A percentile compares a stretch with the other conserved stretches of the same genome.
phyloP scores from a whole-genome alignment of 495 filamentous ascomycete species.

The Xylaria telfairii region DNA sequence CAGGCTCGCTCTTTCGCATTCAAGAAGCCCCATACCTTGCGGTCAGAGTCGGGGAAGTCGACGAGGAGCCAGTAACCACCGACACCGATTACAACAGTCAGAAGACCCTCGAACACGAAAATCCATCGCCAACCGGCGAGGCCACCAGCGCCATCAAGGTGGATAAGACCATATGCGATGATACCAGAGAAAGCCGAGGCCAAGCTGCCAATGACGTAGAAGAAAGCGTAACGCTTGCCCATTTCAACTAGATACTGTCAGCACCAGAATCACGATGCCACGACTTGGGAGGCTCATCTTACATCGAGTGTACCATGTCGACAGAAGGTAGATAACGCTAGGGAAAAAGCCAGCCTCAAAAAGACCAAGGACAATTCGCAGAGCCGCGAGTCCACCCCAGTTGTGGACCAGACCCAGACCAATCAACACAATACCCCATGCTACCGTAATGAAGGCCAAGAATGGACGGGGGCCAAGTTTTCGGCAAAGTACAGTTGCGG shows the following conservation, averaged over 20 bases:
- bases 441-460: constrained; percentile 57
- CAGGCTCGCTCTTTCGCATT: constrained; percentile 55
- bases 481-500: constrained; percentile 58
- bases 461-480: constrained; percentile 63
- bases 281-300: neutral
- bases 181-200: constrained; percentile 66
- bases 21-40: constrained; percentile 62
- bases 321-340: constrained; percentile 64
- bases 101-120: constrained; percentile 63
- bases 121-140: constrained; percentile 66
- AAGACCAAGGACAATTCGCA: constrained; percentile 65
- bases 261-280: neutral
- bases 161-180: constrained; percentile 66
- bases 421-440: constrained; percentile 59
- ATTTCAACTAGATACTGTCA: constrained; percentile 53
- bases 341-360: constrained; percentile 70
- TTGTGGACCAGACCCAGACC: constrained; percentile 61
- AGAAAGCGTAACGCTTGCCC: constrained; percentile 64
- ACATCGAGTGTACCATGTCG: constrained; percentile 64
- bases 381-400: constrained; percentile 55
- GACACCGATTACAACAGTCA: constrained; percentile 52
- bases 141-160: constrained; percentile 54
- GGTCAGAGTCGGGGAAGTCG: constrained; percentile 63
- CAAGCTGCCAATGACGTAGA: constrained; percentile 67
- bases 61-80: constrained; percentile 60